Conservation (phyloP, 1,284 basidiomycete genomes). For the Lentinula novae-zelandiae region DNA sequence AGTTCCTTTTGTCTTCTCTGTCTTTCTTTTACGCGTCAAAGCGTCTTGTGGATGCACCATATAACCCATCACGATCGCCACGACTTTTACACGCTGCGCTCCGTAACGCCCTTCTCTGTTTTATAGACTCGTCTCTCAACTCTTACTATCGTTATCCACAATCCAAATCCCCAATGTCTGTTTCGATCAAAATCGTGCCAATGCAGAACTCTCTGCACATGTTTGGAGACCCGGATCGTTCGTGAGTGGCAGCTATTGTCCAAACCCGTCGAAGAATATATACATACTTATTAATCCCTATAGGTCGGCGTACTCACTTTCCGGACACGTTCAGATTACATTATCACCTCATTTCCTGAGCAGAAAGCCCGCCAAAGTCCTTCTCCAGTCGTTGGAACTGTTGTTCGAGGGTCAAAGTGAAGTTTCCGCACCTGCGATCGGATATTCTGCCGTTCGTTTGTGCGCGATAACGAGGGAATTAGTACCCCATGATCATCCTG, state of each 20-base stretch:
- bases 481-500: constrained; percentile 36
- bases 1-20: not conserved
- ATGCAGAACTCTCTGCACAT: constrained; percentile 52
- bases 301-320: constrained; percentile 74
- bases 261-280: not conserved
- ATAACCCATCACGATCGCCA: constrained; percentile 10
- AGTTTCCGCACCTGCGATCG: constrained; percentile 49
- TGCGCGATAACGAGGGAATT: constrained; percentile 66
- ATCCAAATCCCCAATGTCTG: constrained; percentile 43
- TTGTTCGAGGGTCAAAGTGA: constrained; percentile 79
- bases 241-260: constrained; percentile 41
- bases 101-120: constrained; percentile 14
- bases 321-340: constrained; percentile 64
- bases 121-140: constrained; percentile 16
- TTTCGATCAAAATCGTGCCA: constrained; percentile 59
- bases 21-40: not conserved
- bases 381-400: constrained; percentile 63
- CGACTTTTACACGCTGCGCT: not conserved
- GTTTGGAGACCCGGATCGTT: constrained; percentile 61
- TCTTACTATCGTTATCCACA: constrained; percentile 12
- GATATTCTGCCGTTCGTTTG: constrained; percentile 61
- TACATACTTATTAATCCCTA: constrained; percentile 1
- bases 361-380: constrained; percentile 43
- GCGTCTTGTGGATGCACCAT: not conserved
- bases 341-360: constrained; percentile 48